These are phyloP conservation scores for Friedmanniomyces endolithicus DNA, from an alignment of 495 filamentous ascomycete genomes.

Conservation along the genomic window DNA sequence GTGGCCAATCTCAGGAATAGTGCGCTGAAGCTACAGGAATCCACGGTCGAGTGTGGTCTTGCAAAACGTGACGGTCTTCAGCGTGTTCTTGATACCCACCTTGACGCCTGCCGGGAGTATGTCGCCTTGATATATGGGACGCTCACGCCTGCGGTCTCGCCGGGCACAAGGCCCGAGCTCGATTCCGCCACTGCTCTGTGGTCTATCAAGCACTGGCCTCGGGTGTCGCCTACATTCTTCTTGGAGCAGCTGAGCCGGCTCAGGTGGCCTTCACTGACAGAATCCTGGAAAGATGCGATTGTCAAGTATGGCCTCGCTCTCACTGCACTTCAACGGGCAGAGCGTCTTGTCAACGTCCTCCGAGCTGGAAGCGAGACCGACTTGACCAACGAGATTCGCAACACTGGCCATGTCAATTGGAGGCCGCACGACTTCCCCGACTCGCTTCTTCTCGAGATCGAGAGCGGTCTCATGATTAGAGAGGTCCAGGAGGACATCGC, in stretches of 20 bases:
- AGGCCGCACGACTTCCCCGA: slow-evolving; percentile 41
- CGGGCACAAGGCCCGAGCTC: neutral
- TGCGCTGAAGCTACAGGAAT: neutral
- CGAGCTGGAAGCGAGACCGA: slow-evolving; percentile 18
- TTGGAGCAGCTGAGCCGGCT: slow-evolving; percentile 16
- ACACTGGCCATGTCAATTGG: slow-evolving; percentile 43
- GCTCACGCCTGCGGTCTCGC: neutral
- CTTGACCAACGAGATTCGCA: slow-evolving; percentile 39
- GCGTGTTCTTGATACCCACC: neutral
- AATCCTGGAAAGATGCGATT: slow-evolving; percentile 20
- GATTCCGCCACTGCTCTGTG: neutral
- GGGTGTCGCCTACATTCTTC: slow-evolving; percentile 16
- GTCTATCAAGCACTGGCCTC: slow-evolving; percentile 8
- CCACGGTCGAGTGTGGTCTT: neutral
- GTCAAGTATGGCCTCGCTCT: slow-evolving; percentile 32
- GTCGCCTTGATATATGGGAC: neutral
- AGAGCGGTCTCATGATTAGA: slow-evolving; percentile 51
- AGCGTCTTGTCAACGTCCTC: slow-evolving; percentile 24
- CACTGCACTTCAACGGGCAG: slow-evolving; percentile 29
- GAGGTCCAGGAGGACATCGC: slow-evolving; percentile 48
- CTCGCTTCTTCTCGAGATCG: slow-evolving; percentile 48
- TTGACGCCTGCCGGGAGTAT: neutral
- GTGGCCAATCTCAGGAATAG: neutral
- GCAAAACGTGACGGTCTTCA: neutral
- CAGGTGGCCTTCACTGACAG: neutral